phyloP scores from a whole-genome alignment of 75 land plant genomes.

The Sequoia sempervirens region DNA sequence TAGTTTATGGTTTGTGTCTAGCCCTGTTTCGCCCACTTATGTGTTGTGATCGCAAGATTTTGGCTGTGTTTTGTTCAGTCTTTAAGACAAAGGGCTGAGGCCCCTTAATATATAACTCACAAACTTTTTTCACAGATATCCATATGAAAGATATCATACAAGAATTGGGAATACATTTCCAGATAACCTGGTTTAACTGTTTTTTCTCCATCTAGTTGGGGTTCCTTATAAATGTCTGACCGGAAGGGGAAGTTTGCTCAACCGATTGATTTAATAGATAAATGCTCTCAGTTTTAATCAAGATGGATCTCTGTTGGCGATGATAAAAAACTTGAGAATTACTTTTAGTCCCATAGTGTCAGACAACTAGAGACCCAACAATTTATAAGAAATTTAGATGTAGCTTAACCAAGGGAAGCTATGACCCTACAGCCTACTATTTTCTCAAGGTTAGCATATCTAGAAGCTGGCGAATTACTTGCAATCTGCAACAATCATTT shows the following conservation, averaged over 20 bases:
- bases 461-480: neutral
- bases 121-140: neutral
- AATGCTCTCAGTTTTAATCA: neutral
- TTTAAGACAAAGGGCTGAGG: no score
- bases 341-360: neutral
- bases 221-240: neutral
- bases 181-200: neutral
- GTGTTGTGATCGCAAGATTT: neutral
- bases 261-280: neutral
- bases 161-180: neutral
- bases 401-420: no score
- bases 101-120: no score
- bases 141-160: neutral
- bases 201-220: neutral
- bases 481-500: neutral
- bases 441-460: neutral
- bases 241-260: neutral
- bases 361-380: neutral
- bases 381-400: neutral
- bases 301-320: neutral
- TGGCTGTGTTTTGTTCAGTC: no score
- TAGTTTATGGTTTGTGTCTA: no score
- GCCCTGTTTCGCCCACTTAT: no score
- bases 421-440: neutral
- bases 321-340: neutral